Conservation (phyloP, 495 filamentous ascomycete species). For the Neurospora terricola region DNA sequence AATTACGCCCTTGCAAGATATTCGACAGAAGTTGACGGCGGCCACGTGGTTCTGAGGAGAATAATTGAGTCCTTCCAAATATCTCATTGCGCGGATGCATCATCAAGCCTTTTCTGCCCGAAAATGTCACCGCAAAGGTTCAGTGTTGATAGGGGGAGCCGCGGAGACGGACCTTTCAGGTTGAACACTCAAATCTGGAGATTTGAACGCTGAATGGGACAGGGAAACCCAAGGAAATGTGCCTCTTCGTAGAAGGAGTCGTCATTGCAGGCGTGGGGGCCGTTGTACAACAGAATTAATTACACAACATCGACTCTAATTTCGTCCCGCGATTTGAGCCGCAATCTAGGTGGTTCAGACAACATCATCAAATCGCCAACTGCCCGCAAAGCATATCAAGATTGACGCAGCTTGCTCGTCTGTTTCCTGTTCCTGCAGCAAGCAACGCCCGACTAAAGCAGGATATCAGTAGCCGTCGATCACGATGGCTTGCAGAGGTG, state of each 20-base stretch:
- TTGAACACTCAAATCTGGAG: not conserved
- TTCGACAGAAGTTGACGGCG: not conserved
- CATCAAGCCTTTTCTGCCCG: not conserved
- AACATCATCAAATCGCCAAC: not conserved
- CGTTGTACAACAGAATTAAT: not conserved
- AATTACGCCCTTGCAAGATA: not conserved
- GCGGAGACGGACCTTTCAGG: not conserved
- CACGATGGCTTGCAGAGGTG: not conserved
- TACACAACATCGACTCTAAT: not conserved
- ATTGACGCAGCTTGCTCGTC: not conserved
- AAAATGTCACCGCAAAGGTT: not conserved
- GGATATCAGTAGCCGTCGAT: not conserved
- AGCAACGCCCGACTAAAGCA: conserved; percentile 1
- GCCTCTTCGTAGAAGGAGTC: not conserved
- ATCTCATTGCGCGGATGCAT: not conserved
- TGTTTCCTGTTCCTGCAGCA: conserved; percentile 16
- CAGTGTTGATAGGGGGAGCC: not conserved
- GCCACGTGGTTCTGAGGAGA: not conserved
- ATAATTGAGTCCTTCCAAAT: not conserved
- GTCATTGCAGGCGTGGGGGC: not conserved
- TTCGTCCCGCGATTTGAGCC: not conserved
- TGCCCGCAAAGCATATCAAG: not conserved
- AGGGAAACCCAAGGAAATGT: not conserved
- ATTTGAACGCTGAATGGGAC: not conserved
- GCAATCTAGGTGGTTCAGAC: not conserved